Evolutionary conservation across 2,329 filamentous ascomycete species (phyloP), one percentile per base, ranked within the genome.

Genomic region (Dryadomyces sulphureus): DNA sequence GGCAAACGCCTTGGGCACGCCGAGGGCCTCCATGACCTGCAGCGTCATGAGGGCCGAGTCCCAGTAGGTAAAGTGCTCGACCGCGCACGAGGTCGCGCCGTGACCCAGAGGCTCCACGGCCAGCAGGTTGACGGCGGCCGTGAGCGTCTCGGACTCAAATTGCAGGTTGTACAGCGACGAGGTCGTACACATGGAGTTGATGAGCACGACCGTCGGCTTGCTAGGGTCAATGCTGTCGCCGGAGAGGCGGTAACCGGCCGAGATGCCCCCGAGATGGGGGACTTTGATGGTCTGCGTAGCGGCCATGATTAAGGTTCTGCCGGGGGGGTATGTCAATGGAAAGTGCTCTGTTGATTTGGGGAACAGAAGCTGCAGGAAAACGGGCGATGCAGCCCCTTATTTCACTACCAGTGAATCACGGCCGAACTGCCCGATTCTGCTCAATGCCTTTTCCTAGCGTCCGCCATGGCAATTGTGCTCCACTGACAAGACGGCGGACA

Each of bases 51-150:
- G 59, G 38, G 71, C 70, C 3, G 69, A 59, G 55, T 74, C 71
- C 71, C 71, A 75, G 59, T 72, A 73, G 2, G 68, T 74, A 53
- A 70, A 75, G 48, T 70, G 66, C 54, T 72, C 68, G 45, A 70
- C 50, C 21, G 54, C 42, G 40, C 52, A 58, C 41, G 55, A 59
- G 2, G 68, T 72, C 17, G 62, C 56, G 48, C 69, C 69, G 51
- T 72, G 68, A 38, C 69, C 69, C 1, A 72, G 62, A 3, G 66
- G 67, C 55, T 72, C 69, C 41, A 73, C 61, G 32, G 68, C 69
- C 6, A 72, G 55, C 5, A 73, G 58, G 49, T 72, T 72, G 54
- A 65, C 61, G 7, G 56, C 59, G 25, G 59, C 56, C 0, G 61
- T 63, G 12, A 72, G 60, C 2, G 52, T 45, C 45, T 56, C 57